These are phyloP conservation scores for Thalassiosira mediterranea DNA, from an alignment of 352 stramenopile species.

Conservation along the genomic window DNA sequence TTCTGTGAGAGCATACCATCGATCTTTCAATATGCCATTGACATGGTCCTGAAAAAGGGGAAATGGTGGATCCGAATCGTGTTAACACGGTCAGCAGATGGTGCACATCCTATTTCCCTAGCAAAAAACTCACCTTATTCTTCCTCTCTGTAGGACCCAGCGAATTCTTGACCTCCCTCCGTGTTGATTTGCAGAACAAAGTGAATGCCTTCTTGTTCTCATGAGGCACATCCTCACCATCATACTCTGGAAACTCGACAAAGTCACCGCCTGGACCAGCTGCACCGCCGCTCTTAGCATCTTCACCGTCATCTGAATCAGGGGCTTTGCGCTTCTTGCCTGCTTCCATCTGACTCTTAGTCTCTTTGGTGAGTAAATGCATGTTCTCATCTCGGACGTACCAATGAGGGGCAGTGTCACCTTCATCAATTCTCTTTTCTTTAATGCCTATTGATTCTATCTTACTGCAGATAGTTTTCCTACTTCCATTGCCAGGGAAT, in stretches of 20 bases:
- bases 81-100: too few relatives aligned
- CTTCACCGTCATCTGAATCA: constrained; percentile 14
- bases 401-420: constrained; percentile 32
- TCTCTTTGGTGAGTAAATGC: constrained; percentile 36
- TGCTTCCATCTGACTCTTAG: constrained; percentile 14
- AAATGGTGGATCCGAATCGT: too few relatives aligned
- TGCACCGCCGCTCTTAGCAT: constrained; percentile 50
- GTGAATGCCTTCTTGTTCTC: constrained; percentile 82
- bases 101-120: too few relatives aligned
- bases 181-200: constrained; percentile 70
- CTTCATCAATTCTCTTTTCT: constrained; percentile 44
- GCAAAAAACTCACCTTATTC: constrained; percentile 60
- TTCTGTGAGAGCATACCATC: constrained; percentile 62
- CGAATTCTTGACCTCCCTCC: constrained; percentile 76
- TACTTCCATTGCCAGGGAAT: constrained; percentile 15
- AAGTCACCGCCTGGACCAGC: constrained; percentile 67
- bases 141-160: constrained; percentile 62
- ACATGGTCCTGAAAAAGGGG: constrained; percentile 56
- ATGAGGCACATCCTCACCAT: constrained; percentile 67
- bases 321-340: constrained; percentile 38
- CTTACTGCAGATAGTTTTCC: constrained; percentile 34
- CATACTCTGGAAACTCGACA: constrained; percentile 78
- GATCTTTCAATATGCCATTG: constrained; percentile 74
- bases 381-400: constrained; percentile 19
- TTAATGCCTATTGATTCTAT: constrained; percentile 43